A percentile compares a stretch with the other conserved stretches of the same genome.
Evolutionary conservation across 768 basidiomycete species (phyloP).

Genomic region (Lanmaoa rubissima): DNA sequence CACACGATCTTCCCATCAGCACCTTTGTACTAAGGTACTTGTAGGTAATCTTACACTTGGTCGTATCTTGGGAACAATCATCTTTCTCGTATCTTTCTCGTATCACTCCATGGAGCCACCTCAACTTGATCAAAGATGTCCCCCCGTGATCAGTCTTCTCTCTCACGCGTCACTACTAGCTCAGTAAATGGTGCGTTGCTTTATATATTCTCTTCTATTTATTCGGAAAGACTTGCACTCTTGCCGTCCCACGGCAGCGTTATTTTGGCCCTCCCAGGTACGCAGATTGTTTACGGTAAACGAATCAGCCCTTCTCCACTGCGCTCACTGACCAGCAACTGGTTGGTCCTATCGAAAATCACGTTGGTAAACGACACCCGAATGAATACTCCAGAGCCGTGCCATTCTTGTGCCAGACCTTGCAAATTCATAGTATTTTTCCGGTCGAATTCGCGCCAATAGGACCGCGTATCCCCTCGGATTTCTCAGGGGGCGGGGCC

Average conservation of each 20-base stretch:
- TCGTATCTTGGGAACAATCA: neutral
- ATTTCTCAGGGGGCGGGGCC: constrained; percentile 14
- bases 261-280: neutral
- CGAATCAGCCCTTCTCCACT: neutral
- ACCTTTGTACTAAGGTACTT: neutral
- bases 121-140: neutral
- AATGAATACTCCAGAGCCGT: neutral
- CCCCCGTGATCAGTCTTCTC: neutral
- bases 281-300: neutral
- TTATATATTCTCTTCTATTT: neutral
- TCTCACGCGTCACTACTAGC: neutral
- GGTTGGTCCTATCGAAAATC: neutral
- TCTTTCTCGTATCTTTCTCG: neutral
- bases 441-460: neutral
- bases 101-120: neutral
- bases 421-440: neutral
- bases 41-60: neutral
- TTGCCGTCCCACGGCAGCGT: too few relatives aligned
- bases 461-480: constrained; percentile 17
- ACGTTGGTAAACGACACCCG: neutral
- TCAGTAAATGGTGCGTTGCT: neutral
- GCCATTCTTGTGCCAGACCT: neutral
- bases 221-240: neutral
- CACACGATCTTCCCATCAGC: neutral
- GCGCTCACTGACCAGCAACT: neutral